Conservation (phyloP, 805 yeast species). For the Myxozyma udenii region DNA sequence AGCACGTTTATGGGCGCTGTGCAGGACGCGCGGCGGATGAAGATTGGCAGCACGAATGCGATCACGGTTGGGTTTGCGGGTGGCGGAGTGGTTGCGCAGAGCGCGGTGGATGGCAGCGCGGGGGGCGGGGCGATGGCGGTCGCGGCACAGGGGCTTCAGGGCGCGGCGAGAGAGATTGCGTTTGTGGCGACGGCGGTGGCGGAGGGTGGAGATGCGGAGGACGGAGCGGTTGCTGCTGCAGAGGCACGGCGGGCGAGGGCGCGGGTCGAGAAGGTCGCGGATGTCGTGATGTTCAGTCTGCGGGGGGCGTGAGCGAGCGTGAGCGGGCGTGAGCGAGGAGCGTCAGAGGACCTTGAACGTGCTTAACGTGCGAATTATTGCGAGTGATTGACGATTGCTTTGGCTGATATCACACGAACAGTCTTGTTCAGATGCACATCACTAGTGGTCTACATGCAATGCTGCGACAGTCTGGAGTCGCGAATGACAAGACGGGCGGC, state of each 20-base stretch:
- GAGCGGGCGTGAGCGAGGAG: too few species aligned
- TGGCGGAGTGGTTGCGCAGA: slow-evolving; percentile 18
- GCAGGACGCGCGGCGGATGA: slow-evolving; percentile 24
- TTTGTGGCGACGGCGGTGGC: slow-evolving; percentile 1
- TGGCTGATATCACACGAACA: too few species aligned
- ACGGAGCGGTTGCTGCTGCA: slow-evolving; percentile 2
- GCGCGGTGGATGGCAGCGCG: slow-evolving; percentile 11
- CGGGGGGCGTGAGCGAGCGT: too few species aligned
- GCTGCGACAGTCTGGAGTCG: too few species aligned
- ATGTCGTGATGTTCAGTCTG: slow-evolving; percentile 5
- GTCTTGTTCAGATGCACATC: too few species aligned
- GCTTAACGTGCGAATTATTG: too few species aligned
- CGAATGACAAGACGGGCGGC: too few species aligned
- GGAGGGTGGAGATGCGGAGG: not conserved
- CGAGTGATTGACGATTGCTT: too few species aligned
- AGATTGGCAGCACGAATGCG: slow-evolving; percentile 23
- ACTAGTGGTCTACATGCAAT: too few species aligned
- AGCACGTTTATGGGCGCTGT: slow-evolving; percentile 18
- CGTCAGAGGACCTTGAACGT: too few species aligned
- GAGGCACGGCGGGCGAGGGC: slow-evolving; percentile 10
- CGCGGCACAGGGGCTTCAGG: not conserved
- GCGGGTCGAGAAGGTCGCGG: slow-evolving; percentile 18
- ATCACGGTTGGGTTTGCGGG: slow-evolving; percentile 18
- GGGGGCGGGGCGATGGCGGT: slow-evolving; percentile 1
- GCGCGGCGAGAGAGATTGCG: not conserved